Conservation (phyloP, 495 filamentous ascomycete genomes). For the Talaromyces proteolyticus region DNA sequence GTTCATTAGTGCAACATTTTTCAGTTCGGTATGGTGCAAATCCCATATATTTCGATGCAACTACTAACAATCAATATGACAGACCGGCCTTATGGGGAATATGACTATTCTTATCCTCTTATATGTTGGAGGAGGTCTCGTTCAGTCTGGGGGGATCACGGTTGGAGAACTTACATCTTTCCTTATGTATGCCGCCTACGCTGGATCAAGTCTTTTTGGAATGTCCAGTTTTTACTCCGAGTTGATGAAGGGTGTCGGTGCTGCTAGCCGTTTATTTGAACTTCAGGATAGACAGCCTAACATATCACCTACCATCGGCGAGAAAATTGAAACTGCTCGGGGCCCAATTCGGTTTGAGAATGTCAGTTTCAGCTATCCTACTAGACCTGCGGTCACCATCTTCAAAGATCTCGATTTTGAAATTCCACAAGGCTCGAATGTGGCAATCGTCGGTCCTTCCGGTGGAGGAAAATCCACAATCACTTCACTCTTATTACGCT, state of each 20-base stretch:
- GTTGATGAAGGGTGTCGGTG: constrained; percentile 97
- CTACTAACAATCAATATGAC: constrained; percentile 7
- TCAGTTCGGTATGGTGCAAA: constrained; percentile 50
- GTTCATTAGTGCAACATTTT: constrained; percentile 85
- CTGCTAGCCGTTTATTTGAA: constrained; percentile 90
- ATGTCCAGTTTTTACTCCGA: constrained; percentile 95
- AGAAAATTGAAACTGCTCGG: constrained; percentile 70
- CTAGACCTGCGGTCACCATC: constrained; percentile 81
- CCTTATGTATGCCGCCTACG: constrained; percentile 95
- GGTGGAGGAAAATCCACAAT: constrained; percentile 96
- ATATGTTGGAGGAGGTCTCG: constrained; percentile 85
- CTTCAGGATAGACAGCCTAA: constrained; percentile 87
- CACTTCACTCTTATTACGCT: constrained; percentile 78
- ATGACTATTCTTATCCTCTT: constrained; percentile 92
- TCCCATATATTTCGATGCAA: background rate
- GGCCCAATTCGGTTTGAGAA: constrained; percentile 83
- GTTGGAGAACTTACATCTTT: constrained; percentile 95
- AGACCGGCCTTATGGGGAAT: constrained; percentile 85
- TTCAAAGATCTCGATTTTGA: constrained; percentile 86
- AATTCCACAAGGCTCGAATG: constrained; percentile 87
- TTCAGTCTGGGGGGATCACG: constrained; percentile 75
- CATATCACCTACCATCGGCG: constrained; percentile 77
- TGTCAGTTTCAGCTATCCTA: constrained; percentile 84
- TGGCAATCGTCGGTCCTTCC: constrained; percentile 93
- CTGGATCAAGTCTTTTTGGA: constrained; percentile 85